phyloP scores from a whole-genome alignment of 371 early-diverging fungal species.

The Nosema muscidifuracis region DNA sequence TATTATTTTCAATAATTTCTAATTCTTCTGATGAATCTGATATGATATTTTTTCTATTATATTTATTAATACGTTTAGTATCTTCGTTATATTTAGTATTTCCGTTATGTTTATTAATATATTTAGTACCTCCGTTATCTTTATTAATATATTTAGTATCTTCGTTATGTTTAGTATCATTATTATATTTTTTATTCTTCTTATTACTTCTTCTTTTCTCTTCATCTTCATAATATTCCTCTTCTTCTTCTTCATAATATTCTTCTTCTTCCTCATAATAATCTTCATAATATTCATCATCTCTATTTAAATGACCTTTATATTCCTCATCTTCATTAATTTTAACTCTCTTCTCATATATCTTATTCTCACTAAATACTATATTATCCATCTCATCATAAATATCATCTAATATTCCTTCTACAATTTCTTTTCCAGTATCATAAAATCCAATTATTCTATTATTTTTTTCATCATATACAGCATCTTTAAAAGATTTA shows the following conservation, averaged over 20 bases:
- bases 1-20: neutral
- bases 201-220: neutral
- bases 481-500: neutral
- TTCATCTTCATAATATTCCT: neutral
- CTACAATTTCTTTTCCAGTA: neutral
- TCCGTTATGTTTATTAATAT: too few species aligned
- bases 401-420: constrained; percentile 5
- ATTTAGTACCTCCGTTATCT: too few species aligned
- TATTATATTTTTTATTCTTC: neutral
- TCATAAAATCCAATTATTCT: constrained; percentile 29
- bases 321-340: constrained; percentile 20
- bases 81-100: too few species aligned
- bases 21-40: neutral
- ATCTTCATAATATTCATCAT: neutral
- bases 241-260: neutral
- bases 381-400: constrained; percentile 23
- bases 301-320: neutral
- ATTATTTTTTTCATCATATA: constrained; percentile 39
- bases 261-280: neutral
- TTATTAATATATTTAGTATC: neutral
- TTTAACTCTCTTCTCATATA: constrained; percentile 21
- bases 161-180: neutral
- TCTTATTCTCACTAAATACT: constrained; percentile 15
- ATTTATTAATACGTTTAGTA: too few species aligned
- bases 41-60: neutral